Base-by-base conservation (phyloP, 2,329 filamentous ascomycete species). In the Torrubiella hemipterigena region DNA sequence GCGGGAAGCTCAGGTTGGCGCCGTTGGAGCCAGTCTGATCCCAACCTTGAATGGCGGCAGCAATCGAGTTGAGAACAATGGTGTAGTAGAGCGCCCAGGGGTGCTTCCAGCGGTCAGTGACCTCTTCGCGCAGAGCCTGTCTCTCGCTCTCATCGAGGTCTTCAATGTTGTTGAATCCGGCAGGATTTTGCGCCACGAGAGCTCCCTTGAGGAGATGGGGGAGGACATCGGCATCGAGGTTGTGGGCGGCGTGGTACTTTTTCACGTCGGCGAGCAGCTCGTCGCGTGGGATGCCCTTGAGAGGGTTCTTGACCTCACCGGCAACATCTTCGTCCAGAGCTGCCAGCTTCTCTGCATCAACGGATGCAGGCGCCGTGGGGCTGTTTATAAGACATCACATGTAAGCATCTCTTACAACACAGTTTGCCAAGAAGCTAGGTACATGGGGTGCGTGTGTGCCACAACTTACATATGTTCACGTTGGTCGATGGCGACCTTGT, bases 261-360 rank as follows among this genome's bases (percentile, higher is more conserved):
- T 69, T 59, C 3, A 77, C 73, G 37, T 72, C 58, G 14, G 52
- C 48, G 23, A 77, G 48, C 11, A 79, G 60, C 31, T 65, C 50
- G 1, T 66, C 56, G 17, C 62, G 59, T 3, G 65, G 57, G 7
- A 77, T 58, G 0, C 62, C 67, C 3, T 56, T 62, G 4, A 79
- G 48, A 0, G 54, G 55, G 24, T 77, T 77, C 17, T 43, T 43
- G 23, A 53, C 50, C 24, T 55, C 52, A 30, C 46, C 49, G 31
- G 47, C 43, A 17, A 43, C 11, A 18, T 43, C 44, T 11, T 47
- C 36, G 9, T 34, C 29, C 20, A 49, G 33, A 6, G 33, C 33
- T 9, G 32, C 31, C 5, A 40, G 34, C 30, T 38, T 40, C 22
- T 31, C n/a, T 10, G 24, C 30, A 7, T n/a, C n/a, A n/a, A n/a